Percentiles rank a stretch among this genome's conserved stretches.
Evolutionary conservation across 2,329 filamentous ascomycete genomes (phyloP).

Genomic region (Colletotrichum godetiae): DNA sequence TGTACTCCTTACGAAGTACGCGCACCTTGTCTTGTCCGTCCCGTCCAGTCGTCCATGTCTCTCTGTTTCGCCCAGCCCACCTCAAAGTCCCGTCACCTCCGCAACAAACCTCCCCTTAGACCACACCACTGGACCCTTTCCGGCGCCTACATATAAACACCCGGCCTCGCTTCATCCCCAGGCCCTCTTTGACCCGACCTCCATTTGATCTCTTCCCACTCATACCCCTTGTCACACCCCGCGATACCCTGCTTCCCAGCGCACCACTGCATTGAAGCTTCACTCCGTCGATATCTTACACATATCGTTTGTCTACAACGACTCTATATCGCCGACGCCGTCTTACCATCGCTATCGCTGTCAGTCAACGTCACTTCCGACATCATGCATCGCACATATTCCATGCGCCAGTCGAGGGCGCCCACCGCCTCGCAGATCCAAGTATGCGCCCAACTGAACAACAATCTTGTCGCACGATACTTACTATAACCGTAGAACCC

Average conservation of each 20-base stretch:
- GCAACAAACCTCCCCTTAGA: slow-evolving; percentile 16
- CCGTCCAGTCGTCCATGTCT: not conserved
- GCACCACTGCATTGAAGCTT: not conserved
- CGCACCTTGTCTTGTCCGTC: not conserved
- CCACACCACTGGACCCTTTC: slow-evolving; percentile 10
- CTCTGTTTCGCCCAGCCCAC: slow-evolving; percentile 2
- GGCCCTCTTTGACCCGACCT: not conserved
- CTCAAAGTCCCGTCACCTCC: slow-evolving; percentile 29
- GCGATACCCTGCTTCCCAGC: slow-evolving; percentile 17
- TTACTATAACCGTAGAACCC: slow-evolving; percentile 76
- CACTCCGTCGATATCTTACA: not conserved
- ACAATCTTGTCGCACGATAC: not conserved
- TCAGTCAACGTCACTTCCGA: not conserved
- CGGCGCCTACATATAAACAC: slow-evolving; percentile 31
- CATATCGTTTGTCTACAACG: not conserved
- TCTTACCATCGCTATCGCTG: not conserved
- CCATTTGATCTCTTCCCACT: slow-evolving; percentile 13
- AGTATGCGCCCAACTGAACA: slow-evolving; percentile 49
- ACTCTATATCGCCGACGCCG: not conserved
- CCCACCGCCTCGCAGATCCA: slow-evolving; percentile 87
- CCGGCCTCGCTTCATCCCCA: slow-evolving; percentile 23
- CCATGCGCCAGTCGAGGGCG: slow-evolving; percentile 96
- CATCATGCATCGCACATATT: slow-evolving; percentile 97
- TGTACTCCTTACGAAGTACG: not conserved
- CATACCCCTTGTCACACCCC: slow-evolving; percentile 27